Conservation (phyloP, 805 yeast species). For the Suhomyces canberraensis region DNA sequence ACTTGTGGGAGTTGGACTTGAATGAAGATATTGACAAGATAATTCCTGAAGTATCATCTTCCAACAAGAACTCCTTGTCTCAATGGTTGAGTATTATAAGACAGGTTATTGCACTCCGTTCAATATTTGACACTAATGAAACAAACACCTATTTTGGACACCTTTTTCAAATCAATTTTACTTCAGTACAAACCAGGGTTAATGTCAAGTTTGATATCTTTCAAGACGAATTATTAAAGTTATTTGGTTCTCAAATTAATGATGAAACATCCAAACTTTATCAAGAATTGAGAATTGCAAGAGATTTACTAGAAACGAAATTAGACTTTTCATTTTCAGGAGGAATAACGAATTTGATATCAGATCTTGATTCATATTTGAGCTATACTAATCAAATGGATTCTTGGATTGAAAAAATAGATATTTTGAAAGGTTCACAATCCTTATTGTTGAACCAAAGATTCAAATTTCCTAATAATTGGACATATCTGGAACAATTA, state of each 20-base stretch:
- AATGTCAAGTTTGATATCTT: constrained; percentile 56
- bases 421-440: constrained; percentile 26
- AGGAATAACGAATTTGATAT: constrained; percentile 33
- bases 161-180: constrained; percentile 39
- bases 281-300: constrained; percentile 26
- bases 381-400: constrained; percentile 5
- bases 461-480: constrained; percentile 46
- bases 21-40: constrained; percentile 36
- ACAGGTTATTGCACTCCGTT: constrained; percentile 42
- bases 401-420: constrained; percentile 17
- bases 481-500: constrained; percentile 65
- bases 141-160: constrained; percentile 38
- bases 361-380: constrained; percentile 30
- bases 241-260: constrained; percentile 40
- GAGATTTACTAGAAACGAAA: constrained; percentile 26
- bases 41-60: constrained; percentile 9
- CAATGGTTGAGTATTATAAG: constrained; percentile 49
- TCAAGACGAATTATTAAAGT: constrained; percentile 44
- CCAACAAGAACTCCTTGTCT: constrained; percentile 18
- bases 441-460: constrained; percentile 40
- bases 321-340: constrained; percentile 33
- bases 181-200: constrained; percentile 52
- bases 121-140: constrained; percentile 50
- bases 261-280: constrained; percentile 27
- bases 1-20: constrained; percentile 52